A percentile compares a stretch with the other conserved stretches of the same genome.
phyloP scores from a whole-genome alignment of 345 rosid genomes.

The Eucalyptus cloeziana region DNA sequence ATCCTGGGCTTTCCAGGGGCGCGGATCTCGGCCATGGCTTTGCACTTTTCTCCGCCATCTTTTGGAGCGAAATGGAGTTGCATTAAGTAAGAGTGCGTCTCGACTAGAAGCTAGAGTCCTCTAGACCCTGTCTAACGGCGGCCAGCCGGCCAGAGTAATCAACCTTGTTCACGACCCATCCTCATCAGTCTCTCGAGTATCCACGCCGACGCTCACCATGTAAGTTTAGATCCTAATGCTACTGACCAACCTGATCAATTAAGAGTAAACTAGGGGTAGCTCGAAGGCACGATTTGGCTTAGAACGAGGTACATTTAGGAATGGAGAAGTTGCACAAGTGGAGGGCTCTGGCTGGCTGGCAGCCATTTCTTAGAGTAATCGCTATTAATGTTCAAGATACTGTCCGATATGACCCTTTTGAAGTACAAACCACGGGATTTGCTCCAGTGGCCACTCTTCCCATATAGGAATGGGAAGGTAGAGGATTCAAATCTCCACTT shows the following conservation, averaged over 20 bases:
- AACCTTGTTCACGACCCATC: not conserved
- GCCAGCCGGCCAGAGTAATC: not conserved
- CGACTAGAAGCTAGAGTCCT: not conserved
- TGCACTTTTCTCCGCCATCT: not conserved
- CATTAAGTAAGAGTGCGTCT: not conserved
- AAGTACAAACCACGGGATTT: too few relatives aligned
- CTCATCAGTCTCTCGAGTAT: not conserved
- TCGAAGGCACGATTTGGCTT: not conserved
- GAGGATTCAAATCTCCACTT: accelerated
- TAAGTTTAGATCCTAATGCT: not conserved
- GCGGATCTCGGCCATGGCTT: not conserved
- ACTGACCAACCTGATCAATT: not conserved
- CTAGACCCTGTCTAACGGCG: not conserved
- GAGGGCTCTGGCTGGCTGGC: not conserved
- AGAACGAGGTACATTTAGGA: not conserved
- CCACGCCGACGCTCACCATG: not conserved
- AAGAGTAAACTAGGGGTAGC: not conserved
- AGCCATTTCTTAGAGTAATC: too few relatives aligned
- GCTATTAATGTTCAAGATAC: accelerated
- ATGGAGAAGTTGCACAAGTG: not conserved
- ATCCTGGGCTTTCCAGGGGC: not conserved
- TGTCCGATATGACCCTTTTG: not conserved
- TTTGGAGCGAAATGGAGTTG: not conserved
- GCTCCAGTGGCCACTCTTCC: too few relatives aligned
- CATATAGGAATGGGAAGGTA: accelerated